Evolutionary conservation across 2,329 filamentous ascomycete species (phyloP).

Genomic region (Beauveria scarabaeidicola): DNA sequence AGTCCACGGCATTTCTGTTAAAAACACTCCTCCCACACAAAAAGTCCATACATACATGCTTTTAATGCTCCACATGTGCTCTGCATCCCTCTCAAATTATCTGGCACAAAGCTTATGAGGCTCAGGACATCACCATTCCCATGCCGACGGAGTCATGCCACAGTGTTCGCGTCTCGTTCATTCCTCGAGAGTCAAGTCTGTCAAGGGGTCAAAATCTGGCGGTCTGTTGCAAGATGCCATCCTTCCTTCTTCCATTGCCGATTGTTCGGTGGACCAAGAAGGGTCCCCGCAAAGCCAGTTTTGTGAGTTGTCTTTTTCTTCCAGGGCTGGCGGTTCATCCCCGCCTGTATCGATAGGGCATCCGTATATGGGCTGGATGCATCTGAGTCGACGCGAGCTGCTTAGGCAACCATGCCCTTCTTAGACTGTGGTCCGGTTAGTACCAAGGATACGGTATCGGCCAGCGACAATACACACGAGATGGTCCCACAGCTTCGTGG

Average conservation of each 20-base stretch:
- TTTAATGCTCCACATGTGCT: background rate
- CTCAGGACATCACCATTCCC: background rate
- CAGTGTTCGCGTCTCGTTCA: background rate
- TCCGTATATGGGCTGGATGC: background rate
- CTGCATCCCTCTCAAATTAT: background rate
- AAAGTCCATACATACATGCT: background rate
- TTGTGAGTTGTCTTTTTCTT: background rate
- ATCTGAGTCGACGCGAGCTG: background rate
- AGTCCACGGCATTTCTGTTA: background rate
- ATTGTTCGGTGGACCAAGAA: background rate
- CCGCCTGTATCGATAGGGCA: background rate
- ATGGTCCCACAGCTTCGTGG: constrained; percentile 95
- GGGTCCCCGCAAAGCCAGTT: background rate
- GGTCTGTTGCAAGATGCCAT: background rate
- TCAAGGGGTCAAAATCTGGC: background rate
- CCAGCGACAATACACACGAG: constrained; percentile 33
- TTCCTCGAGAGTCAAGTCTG: background rate
- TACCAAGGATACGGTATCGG: background rate
- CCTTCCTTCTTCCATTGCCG: background rate
- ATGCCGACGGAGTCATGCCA: background rate
- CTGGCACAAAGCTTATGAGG: background rate
- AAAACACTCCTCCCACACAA: background rate
- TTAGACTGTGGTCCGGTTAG: constrained; percentile 24
- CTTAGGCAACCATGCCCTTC: constrained; percentile 30
- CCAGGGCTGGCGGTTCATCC: background rate